Evolutionary conservation across 2,329 filamentous ascomycete genomes (phyloP), one percentile per base, ranked within the genome.

Genomic region (Fusarium redolens): DNA sequence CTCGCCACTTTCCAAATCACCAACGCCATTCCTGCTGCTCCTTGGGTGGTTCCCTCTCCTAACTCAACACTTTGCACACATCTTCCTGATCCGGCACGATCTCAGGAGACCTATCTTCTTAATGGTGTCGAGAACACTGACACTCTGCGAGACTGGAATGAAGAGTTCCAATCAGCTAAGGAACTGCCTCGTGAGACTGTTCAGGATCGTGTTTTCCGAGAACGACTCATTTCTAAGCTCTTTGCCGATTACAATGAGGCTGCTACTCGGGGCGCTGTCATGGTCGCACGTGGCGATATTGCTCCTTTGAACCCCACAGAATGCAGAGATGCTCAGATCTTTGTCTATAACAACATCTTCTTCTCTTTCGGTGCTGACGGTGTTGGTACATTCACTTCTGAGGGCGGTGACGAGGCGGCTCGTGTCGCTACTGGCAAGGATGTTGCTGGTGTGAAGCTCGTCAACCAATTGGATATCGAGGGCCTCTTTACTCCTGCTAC

Each of bases 271-370:
- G 96, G 96, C 70, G 96, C 96, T 37, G 93, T 98, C 50, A 86
- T 98, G 75, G 96, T 99, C 60, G 96, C 95, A 30, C 90, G 94
- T 64, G 96, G 96, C 60, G 96, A 99, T 82, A 93, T 99, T 72
- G 92, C 95, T 25, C 94, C 96, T 11, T 85, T 99, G 61, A 99
- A 99, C 84, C 97, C 96, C 11, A 98, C 96, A 1, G 96, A 99
- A 84, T 91, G 88, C 72, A 90, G 89, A 75, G 96, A 99, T 81
- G 96, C 96, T 7, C 96, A 99, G 82, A 99, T 99, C 74, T 99
- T 97, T 79, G 96, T 99, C 30, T 98, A 98, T 86, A 98, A 98
- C 87, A 99, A 99, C 83, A 95, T 99, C 75, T 99, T 99, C 86
- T 99, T 97, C 86, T 98, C 96, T 1, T 98, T 98, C 77, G 96